Evolutionary conservation across 495 filamentous ascomycete genomes (phyloP), one percentile per base, ranked within the genome.

Genomic region (Xylaria nigripes): DNA sequence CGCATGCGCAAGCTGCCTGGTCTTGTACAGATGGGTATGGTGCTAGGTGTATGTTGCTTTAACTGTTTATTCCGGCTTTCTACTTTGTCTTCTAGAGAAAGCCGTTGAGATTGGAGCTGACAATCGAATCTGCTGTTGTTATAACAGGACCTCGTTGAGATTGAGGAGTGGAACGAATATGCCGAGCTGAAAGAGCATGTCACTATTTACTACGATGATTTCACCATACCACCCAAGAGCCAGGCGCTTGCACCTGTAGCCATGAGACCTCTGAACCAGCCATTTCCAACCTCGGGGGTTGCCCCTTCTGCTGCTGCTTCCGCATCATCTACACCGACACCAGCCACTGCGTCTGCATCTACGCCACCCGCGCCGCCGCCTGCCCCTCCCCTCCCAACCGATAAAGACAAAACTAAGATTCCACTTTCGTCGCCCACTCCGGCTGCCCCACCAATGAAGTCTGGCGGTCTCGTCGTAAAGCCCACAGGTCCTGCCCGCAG

Each of bases 81-180:
- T 40, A 3, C 16, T 18, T 7, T 40, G 2, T 12, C 4, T 19
- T 40, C n/a, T 4, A 18, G 4, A 40, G 36, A 18, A 5, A 3
- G 12, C 5, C 2, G n/a, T 5, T 7, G 15, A 55, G 15, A 30
- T 6, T 12, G 6, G 50, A 21, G 46, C 44, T 60, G 13, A 50
- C 45, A 19, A 19, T 15, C 21, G 27, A 32, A 42, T 2, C 18
- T 19, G 36, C 29, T 21, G 25, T 21, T 23, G 18, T 2, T 12
- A 8, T 27, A 45, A 13, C 57, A 96, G 90, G 93, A 97, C 65
- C 75, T 96, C 22, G 89, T 95, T 53, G 81, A 96, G 64, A 80
- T 96, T 51, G 93, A 98, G 73, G 93, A 97, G 66, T 97, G 94
- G 94, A 98, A 98, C 71, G 93, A 98, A 62, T 95, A 92, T 64